Base-by-base conservation (phyloP, 2,329 filamentous ascomycete species). In the Fusarium staphyleae region DNA sequence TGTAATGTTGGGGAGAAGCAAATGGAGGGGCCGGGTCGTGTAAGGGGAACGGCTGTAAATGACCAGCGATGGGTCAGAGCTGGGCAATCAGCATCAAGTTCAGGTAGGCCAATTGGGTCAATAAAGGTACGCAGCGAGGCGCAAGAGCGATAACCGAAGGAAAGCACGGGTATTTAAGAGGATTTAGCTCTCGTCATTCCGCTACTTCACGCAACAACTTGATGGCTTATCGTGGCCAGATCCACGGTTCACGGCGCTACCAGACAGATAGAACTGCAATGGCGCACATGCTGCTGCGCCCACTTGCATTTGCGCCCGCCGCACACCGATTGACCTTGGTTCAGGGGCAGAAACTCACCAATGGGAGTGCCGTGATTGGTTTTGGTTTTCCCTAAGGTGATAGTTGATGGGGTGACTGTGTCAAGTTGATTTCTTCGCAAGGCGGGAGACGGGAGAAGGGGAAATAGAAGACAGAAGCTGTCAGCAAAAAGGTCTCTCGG, bases 51-150 rank as follows among this genome's bases (percentile, higher is more conserved):
- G 44, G 44, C 62, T 66, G 32, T 34, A 59, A 42, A 16, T 5
- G 51, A 54, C 52, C 56, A 60, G 51, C 41, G 51, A 65, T 29
- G 36, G 54, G 60, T 62, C 64, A 55, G 44, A 35, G 60, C 60
- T 63, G 59, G 55, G 53, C 51, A 62, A 60, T 67, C 62, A 66
- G 64, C 62, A 55, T 56, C 53, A 39, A 55, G 56, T 64, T 66
- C 54, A 39, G 41, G 46, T 29, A 46, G 53, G 28, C 42, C 57
- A 59, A 59, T 55, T 55, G 60, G 33, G 28, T 33, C 24, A 29
- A 33, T 6, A 46, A 26, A 24, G 16, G 33, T 39, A 29, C n/a
- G 18, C 11, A 34, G 39, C 42, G 29, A 29, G 28, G 36, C 36
- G 35, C 35, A 50, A 32, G 48, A 44, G 44, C 32, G 16, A 16